Conservation (phyloP, 805 yeast genomes). For the Wickerhamiella qilinensis region DNA sequence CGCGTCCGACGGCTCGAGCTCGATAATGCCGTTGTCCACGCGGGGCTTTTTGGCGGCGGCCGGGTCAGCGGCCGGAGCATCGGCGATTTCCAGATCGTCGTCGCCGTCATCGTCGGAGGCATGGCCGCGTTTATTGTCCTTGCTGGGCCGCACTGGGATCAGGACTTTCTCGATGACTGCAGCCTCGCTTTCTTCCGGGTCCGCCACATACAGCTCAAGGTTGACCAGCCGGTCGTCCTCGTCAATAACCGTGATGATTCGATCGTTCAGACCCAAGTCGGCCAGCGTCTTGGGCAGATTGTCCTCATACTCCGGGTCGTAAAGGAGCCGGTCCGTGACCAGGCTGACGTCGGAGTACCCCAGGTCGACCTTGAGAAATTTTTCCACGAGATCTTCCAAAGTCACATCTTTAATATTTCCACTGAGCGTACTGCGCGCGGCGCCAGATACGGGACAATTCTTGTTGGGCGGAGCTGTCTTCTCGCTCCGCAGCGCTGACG, state of each 20-base stretch:
- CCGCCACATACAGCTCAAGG: constrained; percentile 20
- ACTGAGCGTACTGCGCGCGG: constrained; percentile 18
- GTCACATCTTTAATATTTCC: constrained; percentile 19
- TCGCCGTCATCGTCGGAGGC: constrained; percentile 5
- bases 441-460: constrained; percentile 41
- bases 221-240: constrained; percentile 62
- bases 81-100: constrained; percentile 1
- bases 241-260: constrained; percentile 55
- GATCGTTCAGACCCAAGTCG: constrained; percentile 48
- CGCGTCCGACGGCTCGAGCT: background rate
- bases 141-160: constrained; percentile 10
- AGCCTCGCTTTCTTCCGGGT: constrained; percentile 8
- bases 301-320: constrained; percentile 83
- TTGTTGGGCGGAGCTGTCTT: constrained; percentile 45
- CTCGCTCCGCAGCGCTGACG: constrained; percentile 52
- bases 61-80: background rate
- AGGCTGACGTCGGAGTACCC: constrained; percentile 39
- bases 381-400: constrained; percentile 36
- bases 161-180: constrained; percentile 16
- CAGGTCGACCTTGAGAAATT: constrained; percentile 30
- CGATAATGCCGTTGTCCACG: background rate
- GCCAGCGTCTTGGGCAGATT: constrained; percentile 34
- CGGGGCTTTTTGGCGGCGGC: background rate
- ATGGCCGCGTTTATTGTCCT: background rate
- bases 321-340: constrained; percentile 48